Base-by-base conservation (phyloP, 2,329 filamentous ascomycete genomes). In the Ceratocystis colombiana region DNA sequence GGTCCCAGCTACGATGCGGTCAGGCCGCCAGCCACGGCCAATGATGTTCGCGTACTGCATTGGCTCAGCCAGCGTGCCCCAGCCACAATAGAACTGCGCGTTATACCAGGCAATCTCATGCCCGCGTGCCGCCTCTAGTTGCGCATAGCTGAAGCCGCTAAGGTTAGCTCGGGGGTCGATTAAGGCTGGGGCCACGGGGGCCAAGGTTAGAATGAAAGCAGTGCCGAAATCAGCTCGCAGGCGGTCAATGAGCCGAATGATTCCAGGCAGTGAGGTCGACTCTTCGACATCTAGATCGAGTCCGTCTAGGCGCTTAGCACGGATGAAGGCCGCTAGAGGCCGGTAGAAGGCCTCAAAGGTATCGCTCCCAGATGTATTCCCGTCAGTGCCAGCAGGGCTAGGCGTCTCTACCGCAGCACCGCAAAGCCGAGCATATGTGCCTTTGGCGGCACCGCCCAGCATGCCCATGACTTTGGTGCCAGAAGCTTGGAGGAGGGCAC, bases 31-130 rank as follows among this genome's bases (percentile, higher is more conserved):
- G 7, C 90, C 90, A 57, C 80, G 78, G 15, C 78, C 77, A 7
- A 84, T 70, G 64, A 84, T 79, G 62, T 74, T 70, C 66, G 83
- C 78, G 72, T 82, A 85, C 73, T 79, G 77, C 50, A 73, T 65
- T 0, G 80, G 75, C 33, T 72, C 78, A 59, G 71, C 74, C 68
- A 80, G 76, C 70, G 80, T 79, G 7, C 90, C 90, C 86, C 90
- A 96, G 1, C 90, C 90, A 72, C 89, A 94, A 79, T 96, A 96
- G 75, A 96, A 96, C 73, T 96, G 92, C 5, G 87, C 81, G 73
- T 96, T 96, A 75, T 96, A 96, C 84, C 90, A 96, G 2, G 81
- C 80, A 33, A 96, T 88, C 55, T 87, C 81, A 17, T 75, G 75
- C 0, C 87, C 86, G 5, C 84, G 79, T 74, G 84, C 80, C 10